Conservation (phyloP, 768 basidiomycete genomes). For the Porpolomopsis calyptriformis region DNA sequence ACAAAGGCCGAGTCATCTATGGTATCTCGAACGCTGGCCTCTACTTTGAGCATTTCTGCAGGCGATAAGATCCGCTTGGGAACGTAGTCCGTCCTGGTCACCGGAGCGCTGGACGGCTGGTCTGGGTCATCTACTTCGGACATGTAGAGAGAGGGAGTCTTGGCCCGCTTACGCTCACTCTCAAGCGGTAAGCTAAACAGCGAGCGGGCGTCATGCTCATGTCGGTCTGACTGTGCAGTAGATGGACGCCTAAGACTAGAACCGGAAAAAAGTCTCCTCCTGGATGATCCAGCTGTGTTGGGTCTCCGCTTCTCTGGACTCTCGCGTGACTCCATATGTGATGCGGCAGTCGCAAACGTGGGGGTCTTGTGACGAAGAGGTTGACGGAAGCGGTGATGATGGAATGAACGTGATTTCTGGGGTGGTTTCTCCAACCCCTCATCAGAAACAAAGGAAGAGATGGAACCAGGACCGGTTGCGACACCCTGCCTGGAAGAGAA, state of each 20-base stretch:
- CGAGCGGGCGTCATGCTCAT: constrained; percentile 47
- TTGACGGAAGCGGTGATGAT: constrained; percentile 37
- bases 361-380: constrained; percentile 21
- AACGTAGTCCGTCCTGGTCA: constrained; percentile 37
- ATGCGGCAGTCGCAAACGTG: constrained; percentile 18
- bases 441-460: constrained; percentile 20
- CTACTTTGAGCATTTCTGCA: constrained; percentile 51
- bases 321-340: constrained; percentile 4
- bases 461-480: constrained; percentile 19
- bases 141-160: constrained; percentile 17
- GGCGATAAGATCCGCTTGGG: constrained; percentile 62
- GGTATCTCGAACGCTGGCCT: constrained; percentile 36
- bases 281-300: constrained; percentile 21
- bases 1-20: constrained; percentile 13
- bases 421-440: constrained; percentile 24
- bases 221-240: constrained; percentile 30
- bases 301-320: constrained; percentile 16
- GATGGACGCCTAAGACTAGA: constrained; percentile 44
- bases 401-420: constrained; percentile 55
- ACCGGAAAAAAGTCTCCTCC: constrained; percentile 51
- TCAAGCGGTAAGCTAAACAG: constrained; percentile 43
- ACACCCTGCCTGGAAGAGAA: constrained; percentile 26
- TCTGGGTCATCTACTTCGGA: constrained; percentile 46
- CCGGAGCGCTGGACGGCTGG: constrained; percentile 25
- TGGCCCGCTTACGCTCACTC: constrained; percentile 22